Conservation (phyloP, 495 filamentous ascomycete species). For the Penicillium turbatum region DNA sequence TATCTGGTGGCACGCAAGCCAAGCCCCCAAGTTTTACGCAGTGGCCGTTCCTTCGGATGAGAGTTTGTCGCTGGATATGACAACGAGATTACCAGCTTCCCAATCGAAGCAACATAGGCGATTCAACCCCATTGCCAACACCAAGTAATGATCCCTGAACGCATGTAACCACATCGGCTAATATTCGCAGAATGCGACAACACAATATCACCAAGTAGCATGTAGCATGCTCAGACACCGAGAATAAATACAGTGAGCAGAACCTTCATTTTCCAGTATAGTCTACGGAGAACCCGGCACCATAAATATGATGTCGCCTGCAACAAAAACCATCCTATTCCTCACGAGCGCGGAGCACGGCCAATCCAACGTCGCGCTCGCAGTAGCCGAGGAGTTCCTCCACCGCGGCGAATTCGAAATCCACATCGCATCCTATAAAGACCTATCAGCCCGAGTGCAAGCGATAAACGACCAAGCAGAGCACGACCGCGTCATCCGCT, state of each 20-base stretch:
- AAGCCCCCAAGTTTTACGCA: no score
- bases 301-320: slow-evolving; percentile 1
- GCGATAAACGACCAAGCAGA: slow-evolving; percentile 26
- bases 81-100: background rate
- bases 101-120: background rate
- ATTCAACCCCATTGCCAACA: background rate
- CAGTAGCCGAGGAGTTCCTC: slow-evolving; percentile 48
- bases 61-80: background rate
- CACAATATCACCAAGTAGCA: background rate
- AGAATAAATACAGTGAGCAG: background rate
- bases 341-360: slow-evolving; percentile 55
- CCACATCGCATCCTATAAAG: slow-evolving; percentile 50
- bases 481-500: slow-evolving; percentile 19
- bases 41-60: no score
- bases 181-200: slow-evolving; percentile 2
- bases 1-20: no score
- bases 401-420: slow-evolving; percentile 41
- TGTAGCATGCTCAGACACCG: background rate
- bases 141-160: background rate
- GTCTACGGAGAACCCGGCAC: background rate
- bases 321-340: slow-evolving; percentile 36
- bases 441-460: slow-evolving; percentile 30
- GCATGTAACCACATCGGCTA: slow-evolving; percentile 9
- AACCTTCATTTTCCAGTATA: background rate
- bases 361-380: slow-evolving; percentile 53